Conservation (phyloP, 1,284 basidiomycete genomes). For the Leucoagaricus sp. region DNA sequence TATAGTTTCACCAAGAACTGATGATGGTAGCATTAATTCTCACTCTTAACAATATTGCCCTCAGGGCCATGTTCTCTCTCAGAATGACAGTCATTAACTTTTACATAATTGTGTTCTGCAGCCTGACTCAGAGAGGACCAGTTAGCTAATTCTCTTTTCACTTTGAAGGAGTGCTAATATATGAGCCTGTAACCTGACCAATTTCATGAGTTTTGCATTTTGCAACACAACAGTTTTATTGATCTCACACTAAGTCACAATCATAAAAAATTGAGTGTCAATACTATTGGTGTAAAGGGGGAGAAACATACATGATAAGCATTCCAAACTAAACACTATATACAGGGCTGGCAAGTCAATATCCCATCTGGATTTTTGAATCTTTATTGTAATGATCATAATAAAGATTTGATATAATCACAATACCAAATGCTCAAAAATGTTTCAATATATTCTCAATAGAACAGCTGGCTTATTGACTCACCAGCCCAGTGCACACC, state of each 20-base stretch:
- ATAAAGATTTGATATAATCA: too few relatives aligned
- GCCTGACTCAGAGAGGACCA: conserved; percentile 34
- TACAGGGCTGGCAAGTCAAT: too few relatives aligned
- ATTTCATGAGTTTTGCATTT: conserved; percentile 48
- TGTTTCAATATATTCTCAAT: too few relatives aligned
- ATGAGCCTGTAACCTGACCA: conserved; percentile 44
- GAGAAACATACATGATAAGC: conserved; percentile 49
- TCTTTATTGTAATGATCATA: too few relatives aligned
- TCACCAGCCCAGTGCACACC: too few relatives aligned
- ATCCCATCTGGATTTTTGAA: too few relatives aligned
- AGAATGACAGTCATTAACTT: conserved; percentile 61
- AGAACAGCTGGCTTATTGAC: too few relatives aligned
- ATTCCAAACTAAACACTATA: conserved; percentile 55
- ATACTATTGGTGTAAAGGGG: background rate
- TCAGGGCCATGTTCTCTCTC: conserved; percentile 46
- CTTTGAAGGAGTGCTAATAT: background rate
- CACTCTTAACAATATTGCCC: conserved; percentile 49
- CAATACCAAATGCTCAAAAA: too few relatives aligned
- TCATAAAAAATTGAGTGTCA: too few relatives aligned
- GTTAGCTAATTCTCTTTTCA: background rate
- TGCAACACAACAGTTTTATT: conserved; percentile 51
- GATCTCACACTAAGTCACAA: conserved; percentile 52
- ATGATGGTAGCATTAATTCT: conserved; percentile 14
- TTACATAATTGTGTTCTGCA: conserved; percentile 53
- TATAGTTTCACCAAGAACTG: too few relatives aligned